Conservation (phyloP, 1,139 yeast genomes). For the Spencermartinsiella ligniputridi region DNA sequence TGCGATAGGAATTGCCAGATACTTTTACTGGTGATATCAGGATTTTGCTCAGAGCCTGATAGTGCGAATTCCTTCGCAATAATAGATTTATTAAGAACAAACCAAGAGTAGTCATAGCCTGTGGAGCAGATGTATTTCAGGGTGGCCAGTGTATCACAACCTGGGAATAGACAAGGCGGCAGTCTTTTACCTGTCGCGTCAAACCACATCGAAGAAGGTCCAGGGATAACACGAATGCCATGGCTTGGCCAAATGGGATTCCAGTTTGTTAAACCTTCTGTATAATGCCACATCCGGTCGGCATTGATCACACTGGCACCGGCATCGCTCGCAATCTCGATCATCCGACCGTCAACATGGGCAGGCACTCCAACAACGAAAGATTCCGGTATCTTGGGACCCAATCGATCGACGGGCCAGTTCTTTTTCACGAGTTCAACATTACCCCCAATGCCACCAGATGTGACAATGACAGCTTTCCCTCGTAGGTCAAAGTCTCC, state of each 20-base stretch:
- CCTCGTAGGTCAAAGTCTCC: slow-evolving; percentile 2
- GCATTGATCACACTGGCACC: slow-evolving; percentile 4
- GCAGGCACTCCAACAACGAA: slow-evolving; percentile 4
- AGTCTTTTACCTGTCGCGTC: slow-evolving; percentile 5
- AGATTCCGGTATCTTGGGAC: slow-evolving; percentile 4
- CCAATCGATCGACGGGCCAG: slow-evolving; percentile 4
- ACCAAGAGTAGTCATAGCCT: slow-evolving; percentile 5
- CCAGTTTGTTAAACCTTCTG: slow-evolving; percentile 3
- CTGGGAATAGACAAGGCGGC: slow-evolving; percentile 1
- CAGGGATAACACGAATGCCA: slow-evolving; percentile 5
- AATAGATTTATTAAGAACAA: slow-evolving; percentile 1
- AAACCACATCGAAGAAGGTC: slow-evolving; percentile 4
- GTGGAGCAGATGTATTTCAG: slow-evolving; percentile 4
- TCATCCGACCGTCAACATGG: slow-evolving; percentile 4
- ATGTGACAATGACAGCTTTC: background rate
- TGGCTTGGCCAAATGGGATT: slow-evolving; percentile 3
- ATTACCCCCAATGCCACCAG: slow-evolving; percentile 5
- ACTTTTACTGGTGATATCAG: slow-evolving; percentile 3
- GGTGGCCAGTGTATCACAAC: slow-evolving; percentile 3
- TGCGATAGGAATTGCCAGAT: slow-evolving; percentile 1
- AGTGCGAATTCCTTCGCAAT: slow-evolving; percentile 2
- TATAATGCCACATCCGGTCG: slow-evolving; percentile 6
- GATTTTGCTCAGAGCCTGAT: slow-evolving; percentile 6
- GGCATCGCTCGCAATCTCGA: slow-evolving; percentile 2
- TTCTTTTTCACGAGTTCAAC: slow-evolving; percentile 4